A percentile compares a stretch with the other conserved stretches of the same genome.
These are phyloP conservation scores for Datura wrightii DNA, from an alignment of 257 asterid species.

Conservation along the genomic window DNA sequence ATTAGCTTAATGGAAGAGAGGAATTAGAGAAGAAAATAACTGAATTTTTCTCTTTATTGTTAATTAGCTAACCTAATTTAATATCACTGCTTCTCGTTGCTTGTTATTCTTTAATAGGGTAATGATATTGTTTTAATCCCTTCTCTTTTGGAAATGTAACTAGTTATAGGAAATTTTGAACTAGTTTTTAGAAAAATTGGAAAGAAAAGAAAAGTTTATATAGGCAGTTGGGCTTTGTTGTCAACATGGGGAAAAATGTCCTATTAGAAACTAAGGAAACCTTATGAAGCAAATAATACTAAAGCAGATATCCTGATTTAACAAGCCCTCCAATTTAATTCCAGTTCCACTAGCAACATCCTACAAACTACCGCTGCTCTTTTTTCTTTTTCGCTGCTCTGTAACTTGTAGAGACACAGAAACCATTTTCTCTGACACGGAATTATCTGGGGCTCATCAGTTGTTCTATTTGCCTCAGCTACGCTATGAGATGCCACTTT, in stretches of 20 bases:
- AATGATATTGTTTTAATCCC: not conserved
- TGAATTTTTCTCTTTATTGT: not conserved
- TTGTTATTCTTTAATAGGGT: not conserved
- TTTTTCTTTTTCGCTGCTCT: not conserved
- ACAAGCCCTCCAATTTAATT: not conserved
- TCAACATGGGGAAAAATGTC: not conserved
- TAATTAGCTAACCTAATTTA: not conserved
- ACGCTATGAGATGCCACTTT: not conserved
- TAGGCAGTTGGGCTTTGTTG: not conserved
- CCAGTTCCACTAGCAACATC: not conserved
- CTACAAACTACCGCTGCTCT: not conserved
- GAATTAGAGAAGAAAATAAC: not conserved
- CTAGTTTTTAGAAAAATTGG: not conserved
- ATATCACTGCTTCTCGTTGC: not conserved
- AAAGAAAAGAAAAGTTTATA: not conserved
- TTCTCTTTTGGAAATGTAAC: not conserved
- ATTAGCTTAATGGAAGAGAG: not conserved
- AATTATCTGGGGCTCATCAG: not conserved
- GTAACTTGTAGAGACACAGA: not conserved
- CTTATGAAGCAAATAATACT: not conserved
- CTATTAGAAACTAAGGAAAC: not conserved
- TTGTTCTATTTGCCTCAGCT: not conserved
- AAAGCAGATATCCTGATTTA: constrained; percentile 1
- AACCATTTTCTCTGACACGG: not conserved
- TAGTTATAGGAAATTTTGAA: not conserved